Conservation (phyloP, 2,329 filamentous ascomycete genomes). For the Phyllachora maydis region DNA sequence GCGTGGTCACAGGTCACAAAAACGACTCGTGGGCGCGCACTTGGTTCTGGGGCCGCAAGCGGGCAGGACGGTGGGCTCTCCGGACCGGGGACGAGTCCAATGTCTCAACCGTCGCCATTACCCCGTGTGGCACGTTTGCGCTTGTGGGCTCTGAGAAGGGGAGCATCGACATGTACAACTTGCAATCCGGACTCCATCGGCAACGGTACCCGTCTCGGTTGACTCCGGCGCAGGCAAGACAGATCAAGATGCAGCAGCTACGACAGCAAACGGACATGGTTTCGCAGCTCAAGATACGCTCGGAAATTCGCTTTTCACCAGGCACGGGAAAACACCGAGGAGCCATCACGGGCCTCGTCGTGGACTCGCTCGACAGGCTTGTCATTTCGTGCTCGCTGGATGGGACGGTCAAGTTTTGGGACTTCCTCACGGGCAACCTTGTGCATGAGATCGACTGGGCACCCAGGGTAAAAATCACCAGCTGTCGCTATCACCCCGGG, state of each 20-base stretch:
- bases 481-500: conserved; percentile 58
- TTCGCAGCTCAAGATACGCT: conserved; percentile 26
- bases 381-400: conserved; percentile 77
- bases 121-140: conserved; percentile 83
- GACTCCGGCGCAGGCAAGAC: conserved; percentile 58
- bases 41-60: conserved; percentile 95
- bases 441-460: conserved; percentile 70
- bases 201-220: conserved; percentile 70
- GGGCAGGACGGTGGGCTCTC: conserved; percentile 83
- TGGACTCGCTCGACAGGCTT: conserved; percentile 75
- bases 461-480: conserved; percentile 53
- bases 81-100: conserved; percentile 67
- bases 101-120: conserved; percentile 74
- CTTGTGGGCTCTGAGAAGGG: conserved; percentile 70
- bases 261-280: conserved; percentile 36
- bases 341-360: conserved; percentile 65
- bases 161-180: conserved; percentile 83
- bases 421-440: conserved; percentile 67
- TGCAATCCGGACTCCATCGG: conserved; percentile 79
- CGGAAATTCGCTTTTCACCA: conserved; percentile 18
- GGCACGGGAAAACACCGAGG: conserved; percentile 58
- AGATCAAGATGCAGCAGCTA: conserved; percentile 45
- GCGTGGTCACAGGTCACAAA: conserved; percentile 80
- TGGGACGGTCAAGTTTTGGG: conserved; percentile 95
- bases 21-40: conserved; percentile 71